phyloP scores from a whole-genome alignment of 192 early-diverging fungal genomes.

The Pecoramyces ruminantium region DNA sequence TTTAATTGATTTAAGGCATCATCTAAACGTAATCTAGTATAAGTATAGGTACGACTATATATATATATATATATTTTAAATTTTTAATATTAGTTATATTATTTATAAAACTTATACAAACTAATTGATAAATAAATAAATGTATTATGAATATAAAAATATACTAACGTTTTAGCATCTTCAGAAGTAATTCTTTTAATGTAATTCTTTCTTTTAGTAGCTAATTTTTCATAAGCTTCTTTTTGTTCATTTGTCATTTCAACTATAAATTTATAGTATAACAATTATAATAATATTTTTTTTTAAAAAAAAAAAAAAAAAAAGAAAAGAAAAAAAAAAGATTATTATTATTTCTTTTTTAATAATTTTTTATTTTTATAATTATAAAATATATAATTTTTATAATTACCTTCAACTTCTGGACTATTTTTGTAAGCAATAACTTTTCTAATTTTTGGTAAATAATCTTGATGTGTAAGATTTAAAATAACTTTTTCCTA shows the following conservation, averaged over 20 bases:
- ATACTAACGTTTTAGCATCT: slow-evolving; percentile 29
- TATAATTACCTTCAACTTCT: slow-evolving; percentile 14
- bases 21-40: slow-evolving; percentile 29
- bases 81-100: too few species aligned
- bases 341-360: too few species aligned
- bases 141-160: slow-evolving; percentile 31
- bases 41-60: not conserved
- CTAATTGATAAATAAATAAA: too few species aligned
- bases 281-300: too few species aligned
- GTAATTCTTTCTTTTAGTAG: slow-evolving; percentile 64
- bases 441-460: slow-evolving; percentile 41
- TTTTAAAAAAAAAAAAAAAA: too few species aligned
- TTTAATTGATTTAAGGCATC: slow-evolving; percentile 78
- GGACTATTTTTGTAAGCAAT: slow-evolving; percentile 43
- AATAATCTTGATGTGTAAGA: slow-evolving; percentile 59
- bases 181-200: slow-evolving; percentile 66
- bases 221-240: slow-evolving; percentile 65
- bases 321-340: too few species aligned
- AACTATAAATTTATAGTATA: too few species aligned
- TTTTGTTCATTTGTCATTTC: slow-evolving; percentile 68
- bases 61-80: not conserved
- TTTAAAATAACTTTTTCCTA: slow-evolving; percentile 75
- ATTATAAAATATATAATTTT: slow-evolving; percentile 9
- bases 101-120: too few species aligned
- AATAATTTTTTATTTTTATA: too few species aligned